Conservation (phyloP, 148 eudicot species). For the Silene conica region DNA sequence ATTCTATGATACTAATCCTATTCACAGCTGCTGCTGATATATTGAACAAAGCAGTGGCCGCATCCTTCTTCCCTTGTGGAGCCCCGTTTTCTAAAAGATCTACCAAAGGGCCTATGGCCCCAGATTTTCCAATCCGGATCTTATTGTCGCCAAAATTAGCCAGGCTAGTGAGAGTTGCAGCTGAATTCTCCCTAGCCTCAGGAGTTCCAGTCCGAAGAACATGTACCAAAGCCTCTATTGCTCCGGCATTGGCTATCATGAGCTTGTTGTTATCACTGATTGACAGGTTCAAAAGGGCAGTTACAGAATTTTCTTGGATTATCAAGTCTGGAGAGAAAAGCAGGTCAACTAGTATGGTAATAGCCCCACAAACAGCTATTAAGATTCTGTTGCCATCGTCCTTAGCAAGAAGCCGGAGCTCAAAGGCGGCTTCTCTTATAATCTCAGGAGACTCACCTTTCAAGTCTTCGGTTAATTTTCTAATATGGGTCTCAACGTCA, state of each 20-base stretch:
- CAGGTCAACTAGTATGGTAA: constrained; percentile 48
- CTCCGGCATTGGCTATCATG: constrained; percentile 56
- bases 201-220: constrained; percentile 70
- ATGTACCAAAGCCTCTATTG: constrained; percentile 71
- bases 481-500: constrained; percentile 47
- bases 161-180: constrained; percentile 78
- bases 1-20: constrained; percentile 56
- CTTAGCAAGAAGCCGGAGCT: constrained; percentile 71
- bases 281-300: constrained; percentile 80
- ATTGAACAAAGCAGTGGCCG: constrained; percentile 74
- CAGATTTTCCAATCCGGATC: constrained; percentile 56
- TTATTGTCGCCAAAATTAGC: constrained; percentile 66
- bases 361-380: constrained; percentile 67
- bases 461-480: constrained; percentile 53
- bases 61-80: constrained; percentile 79
- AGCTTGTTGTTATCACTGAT: constrained; percentile 73
- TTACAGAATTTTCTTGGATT: constrained; percentile 76
- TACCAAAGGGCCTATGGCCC: constrained; percentile 77
- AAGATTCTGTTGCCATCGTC: constrained; percentile 67
- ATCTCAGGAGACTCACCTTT: constrained; percentile 45
- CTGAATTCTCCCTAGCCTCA: constrained; percentile 82
- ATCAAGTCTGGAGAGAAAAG: constrained; percentile 50
- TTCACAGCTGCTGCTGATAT: constrained; percentile 69
- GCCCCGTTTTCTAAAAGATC: constrained; percentile 68
- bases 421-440: constrained; percentile 49